These are phyloP conservation scores for Mesembryanthemum crystallinum DNA, from an alignment of 148 eudicot species.

Conservation along the genomic window DNA sequence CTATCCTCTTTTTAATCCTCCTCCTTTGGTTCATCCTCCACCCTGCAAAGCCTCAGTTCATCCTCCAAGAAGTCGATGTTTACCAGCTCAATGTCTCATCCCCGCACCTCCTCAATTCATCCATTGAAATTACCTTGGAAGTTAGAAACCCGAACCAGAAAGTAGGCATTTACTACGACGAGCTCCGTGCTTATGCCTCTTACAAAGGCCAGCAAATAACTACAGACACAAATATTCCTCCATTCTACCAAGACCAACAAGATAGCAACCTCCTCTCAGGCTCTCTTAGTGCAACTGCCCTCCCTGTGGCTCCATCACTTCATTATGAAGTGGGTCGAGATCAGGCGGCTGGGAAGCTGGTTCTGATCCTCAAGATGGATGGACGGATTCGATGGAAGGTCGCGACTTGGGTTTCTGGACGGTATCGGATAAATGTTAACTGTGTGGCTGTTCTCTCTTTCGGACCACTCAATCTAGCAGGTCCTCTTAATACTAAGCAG, in stretches of 20 bases:
- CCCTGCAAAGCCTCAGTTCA: constrained; percentile 77
- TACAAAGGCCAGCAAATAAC: constrained; percentile 80
- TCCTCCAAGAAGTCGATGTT: constrained; percentile 54
- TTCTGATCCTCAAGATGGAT: constrained; percentile 44
- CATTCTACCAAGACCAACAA: constrained; percentile 72
- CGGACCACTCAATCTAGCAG: constrained; percentile 45
- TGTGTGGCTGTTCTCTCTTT: constrained; percentile 64
- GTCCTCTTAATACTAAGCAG: constrained; percentile 45
- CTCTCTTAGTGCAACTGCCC: constrained; percentile 45
- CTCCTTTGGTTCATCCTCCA: constrained; percentile 72
- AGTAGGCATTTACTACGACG: constrained; percentile 75
- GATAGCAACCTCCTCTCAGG: constrained; percentile 57
- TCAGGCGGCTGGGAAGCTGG: constrained; percentile 50
- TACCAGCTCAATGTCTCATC: constrained; percentile 69
- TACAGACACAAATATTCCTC: constrained; percentile 42
- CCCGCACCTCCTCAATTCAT: constrained; percentile 58
- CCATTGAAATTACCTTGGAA: constrained; percentile 62
- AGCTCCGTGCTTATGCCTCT: constrained; percentile 53
- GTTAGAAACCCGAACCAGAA: constrained; percentile 69
- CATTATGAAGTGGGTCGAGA: constrained; percentile 68
- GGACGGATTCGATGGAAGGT: constrained; percentile 79
- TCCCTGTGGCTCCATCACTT: constrained; percentile 62
- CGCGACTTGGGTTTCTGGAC: constrained; percentile 82
- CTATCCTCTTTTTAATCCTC: constrained; percentile 57
- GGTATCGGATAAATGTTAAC: constrained; percentile 56